phyloP scores from a whole-genome alignment of 129 eudicot species.

The Pulicaria dysenterica region DNA sequence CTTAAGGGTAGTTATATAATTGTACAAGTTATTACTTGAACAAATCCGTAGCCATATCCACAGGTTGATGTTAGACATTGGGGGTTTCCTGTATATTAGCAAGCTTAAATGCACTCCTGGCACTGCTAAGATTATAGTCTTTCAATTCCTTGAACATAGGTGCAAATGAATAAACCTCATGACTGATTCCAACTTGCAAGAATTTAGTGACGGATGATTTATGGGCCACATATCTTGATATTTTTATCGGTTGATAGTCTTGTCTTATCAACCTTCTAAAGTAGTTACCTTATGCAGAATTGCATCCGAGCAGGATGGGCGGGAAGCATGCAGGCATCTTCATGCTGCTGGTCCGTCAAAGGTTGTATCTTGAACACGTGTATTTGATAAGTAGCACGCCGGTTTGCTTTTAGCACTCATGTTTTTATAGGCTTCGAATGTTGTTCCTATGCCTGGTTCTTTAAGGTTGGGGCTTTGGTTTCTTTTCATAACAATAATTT shows the following conservation, averaged over 20 bases:
- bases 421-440: background rate
- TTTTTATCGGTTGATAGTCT: background rate
- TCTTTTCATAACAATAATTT: slow-evolving; percentile 1
- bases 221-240: slow-evolving; percentile 6
- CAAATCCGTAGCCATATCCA: slow-evolving; percentile 6
- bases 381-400: slow-evolving; percentile 7
- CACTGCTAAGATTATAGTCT: background rate
- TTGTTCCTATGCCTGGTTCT: slow-evolving; percentile 6
- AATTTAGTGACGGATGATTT: background rate
- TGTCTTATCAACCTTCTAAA: slow-evolving; percentile 17
- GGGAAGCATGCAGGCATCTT: slow-evolving; percentile 87
- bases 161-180: background rate
- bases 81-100: background rate
- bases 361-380: slow-evolving; percentile 42
- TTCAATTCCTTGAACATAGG: background rate
- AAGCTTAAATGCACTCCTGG: slow-evolving; percentile 20
- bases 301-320: slow-evolving; percentile 82
- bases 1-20: slow-evolving; percentile 4
- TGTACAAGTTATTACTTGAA: slow-evolving; percentile 9
- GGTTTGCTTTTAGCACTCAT: slow-evolving; percentile 11
- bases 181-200: slow-evolving; percentile 10
- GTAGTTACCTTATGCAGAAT: slow-evolving; percentile 53
- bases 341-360: slow-evolving; percentile 98
- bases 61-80: background rate
- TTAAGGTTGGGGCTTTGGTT: background rate